A percentile compares a stretch with the other conserved stretches of the same genome.
Evolutionary conservation across 352 stramenopile species (phyloP).

Genomic region (Pythium diclinum): DNA sequence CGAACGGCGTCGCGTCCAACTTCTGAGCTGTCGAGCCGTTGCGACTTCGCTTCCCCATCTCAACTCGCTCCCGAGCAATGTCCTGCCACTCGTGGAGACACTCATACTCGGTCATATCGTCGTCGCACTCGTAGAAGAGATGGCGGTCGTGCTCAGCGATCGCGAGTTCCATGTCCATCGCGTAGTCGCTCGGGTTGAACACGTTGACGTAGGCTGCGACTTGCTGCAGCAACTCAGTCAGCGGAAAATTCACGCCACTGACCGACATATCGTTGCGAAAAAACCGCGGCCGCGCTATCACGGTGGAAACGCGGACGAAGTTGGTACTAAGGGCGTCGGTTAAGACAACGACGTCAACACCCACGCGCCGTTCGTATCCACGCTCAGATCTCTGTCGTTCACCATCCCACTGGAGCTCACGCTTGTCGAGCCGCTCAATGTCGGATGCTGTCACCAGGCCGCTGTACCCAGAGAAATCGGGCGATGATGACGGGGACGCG

Average conservation of each 20-base stretch:
- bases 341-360: neutral
- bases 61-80: constrained; percentile 28
- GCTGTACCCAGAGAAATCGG: constrained; percentile 11
- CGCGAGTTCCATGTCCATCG: constrained; percentile 49
- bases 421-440: constrained; percentile 5
- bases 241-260: constrained; percentile 24
- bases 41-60: constrained; percentile 21
- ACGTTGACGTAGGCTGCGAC: constrained; percentile 33
- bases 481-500: neutral
- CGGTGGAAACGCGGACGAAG: constrained; percentile 1
- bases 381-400: neutral
- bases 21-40: neutral
- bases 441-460: constrained; percentile 9
- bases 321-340: constrained; percentile 12
- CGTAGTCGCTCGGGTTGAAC: constrained; percentile 46
- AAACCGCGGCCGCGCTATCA: constrained; percentile 32
- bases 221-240: constrained; percentile 40
- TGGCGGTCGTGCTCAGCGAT: constrained; percentile 32
- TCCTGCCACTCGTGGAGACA: constrained; percentile 43
- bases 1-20: constrained; percentile 10
- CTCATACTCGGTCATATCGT: constrained; percentile 24
- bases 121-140: constrained; percentile 49
- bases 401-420: constrained; percentile 1
- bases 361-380: neutral
- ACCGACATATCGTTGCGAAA: constrained; percentile 1